Evolutionary conservation across 352 stramenopile species (phyloP).

Genomic region (Pythium folliculosum): DNA sequence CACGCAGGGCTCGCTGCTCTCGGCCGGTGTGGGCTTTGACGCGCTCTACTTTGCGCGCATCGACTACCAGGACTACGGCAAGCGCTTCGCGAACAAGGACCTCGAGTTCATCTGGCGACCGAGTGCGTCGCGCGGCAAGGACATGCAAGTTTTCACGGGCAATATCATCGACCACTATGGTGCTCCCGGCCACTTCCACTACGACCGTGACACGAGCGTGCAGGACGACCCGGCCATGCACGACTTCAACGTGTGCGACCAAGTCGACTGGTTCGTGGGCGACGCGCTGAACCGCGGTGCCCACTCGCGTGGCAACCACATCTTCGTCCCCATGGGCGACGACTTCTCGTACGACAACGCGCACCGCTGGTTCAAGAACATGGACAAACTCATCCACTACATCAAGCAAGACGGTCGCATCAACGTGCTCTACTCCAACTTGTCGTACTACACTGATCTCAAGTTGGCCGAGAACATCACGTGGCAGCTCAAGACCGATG

Average conservation of each 20-base stretch:
- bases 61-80: conserved; percentile 96
- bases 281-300: conserved; percentile 64
- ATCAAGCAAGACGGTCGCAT: conserved; percentile 90
- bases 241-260: conserved; percentile 87
- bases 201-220: conserved; percentile 71
- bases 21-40: conserved; percentile 92
- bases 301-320: conserved; percentile 76
- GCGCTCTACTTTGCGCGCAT: conserved; percentile 98
- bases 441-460: conserved; percentile 94
- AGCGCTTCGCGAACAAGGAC: conserved; percentile 84
- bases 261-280: conserved; percentile 89
- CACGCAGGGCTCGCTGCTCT: conserved; percentile 93
- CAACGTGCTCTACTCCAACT: conserved; percentile 96
- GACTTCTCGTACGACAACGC: conserved; percentile 95
- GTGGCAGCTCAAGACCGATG: conserved; percentile 92
- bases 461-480: conserved; percentile 85
- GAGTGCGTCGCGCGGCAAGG: conserved; percentile 82
- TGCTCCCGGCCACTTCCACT: conserved; percentile 76
- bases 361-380: conserved; percentile 91
- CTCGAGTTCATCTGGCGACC: conserved; percentile 96
- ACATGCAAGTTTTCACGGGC: conserved; percentile 85
- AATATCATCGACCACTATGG: conserved; percentile 87
- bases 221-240: conserved; percentile 87
- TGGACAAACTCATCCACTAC: conserved; percentile 97
- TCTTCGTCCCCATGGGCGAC: conserved; percentile 92